These are phyloP conservation scores for Suhomyces xylopsoci DNA, from an alignment of 805 yeast genomes.

Conservation along the genomic window DNA sequence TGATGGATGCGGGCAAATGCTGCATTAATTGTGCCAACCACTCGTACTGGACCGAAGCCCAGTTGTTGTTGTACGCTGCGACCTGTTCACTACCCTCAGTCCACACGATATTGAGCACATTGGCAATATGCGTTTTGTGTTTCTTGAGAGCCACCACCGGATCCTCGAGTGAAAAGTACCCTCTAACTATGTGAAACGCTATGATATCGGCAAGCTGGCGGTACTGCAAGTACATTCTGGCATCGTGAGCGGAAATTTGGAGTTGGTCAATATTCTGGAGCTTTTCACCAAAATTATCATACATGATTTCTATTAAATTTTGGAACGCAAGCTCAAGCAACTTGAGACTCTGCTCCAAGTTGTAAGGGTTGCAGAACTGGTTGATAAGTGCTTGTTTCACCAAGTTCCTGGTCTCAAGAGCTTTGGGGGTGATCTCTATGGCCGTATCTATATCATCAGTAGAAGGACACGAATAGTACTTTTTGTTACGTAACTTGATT, in stretches of 20 bases:
- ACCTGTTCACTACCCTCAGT: constrained; percentile 16
- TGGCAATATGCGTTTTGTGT: constrained; percentile 61
- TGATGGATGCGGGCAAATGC: constrained; percentile 39
- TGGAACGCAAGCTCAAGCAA: constrained; percentile 35
- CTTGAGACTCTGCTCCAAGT: constrained; percentile 28
- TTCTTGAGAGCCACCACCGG: constrained; percentile 59
- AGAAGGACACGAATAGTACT: constrained; percentile 36
- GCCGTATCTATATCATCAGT: constrained; percentile 21
- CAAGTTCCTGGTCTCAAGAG: constrained; percentile 36
- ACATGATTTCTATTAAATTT: constrained; percentile 24
- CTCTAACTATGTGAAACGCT: constrained; percentile 61
- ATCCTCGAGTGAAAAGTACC: constrained; percentile 57
- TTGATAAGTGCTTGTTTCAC: constrained; percentile 34
- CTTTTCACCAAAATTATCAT: constrained; percentile 11
- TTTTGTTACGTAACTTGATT: constrained; percentile 32
- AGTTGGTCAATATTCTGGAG: background rate
- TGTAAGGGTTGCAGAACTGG: constrained; percentile 32
- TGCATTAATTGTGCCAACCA: constrained; percentile 61
- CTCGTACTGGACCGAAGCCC: constrained; percentile 64
- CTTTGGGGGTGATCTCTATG: constrained; percentile 33
- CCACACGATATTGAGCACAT: constrained; percentile 36
- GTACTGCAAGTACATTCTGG: constrained; percentile 26
- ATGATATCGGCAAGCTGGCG: constrained; percentile 55
- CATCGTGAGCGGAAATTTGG: constrained; percentile 27
- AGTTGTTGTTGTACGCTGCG: constrained; percentile 22